phyloP scores from a whole-genome alignment of 2,329 filamentous ascomycete species.

The Fusarium tjaetaba region DNA sequence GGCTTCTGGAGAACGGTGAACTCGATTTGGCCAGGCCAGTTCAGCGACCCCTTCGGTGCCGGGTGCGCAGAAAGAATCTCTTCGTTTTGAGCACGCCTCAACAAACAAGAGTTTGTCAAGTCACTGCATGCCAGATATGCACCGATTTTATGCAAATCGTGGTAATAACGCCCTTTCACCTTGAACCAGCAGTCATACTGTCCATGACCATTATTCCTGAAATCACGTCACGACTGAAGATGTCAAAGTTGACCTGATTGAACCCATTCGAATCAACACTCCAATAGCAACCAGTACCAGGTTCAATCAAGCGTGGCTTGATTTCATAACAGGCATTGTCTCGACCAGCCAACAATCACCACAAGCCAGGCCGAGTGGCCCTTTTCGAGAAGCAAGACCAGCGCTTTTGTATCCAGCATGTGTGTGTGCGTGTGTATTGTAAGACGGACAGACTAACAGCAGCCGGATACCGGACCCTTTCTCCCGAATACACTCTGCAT shows the following conservation, averaged over 20 bases:
- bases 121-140: neutral
- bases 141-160: neutral
- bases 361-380: constrained; percentile 10
- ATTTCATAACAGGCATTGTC: neutral
- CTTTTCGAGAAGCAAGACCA: constrained; percentile 6
- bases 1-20: neutral
- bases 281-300: neutral
- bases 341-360: neutral
- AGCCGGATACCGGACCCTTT: constrained; percentile 19
- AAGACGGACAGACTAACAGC: constrained; percentile 2
- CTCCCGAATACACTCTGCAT: constrained; percentile 20
- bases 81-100: neutral
- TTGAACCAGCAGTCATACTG: neutral
- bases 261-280: neutral
- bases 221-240: neutral
- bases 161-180: neutral
- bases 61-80: neutral
- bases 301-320: constrained; percentile 10
- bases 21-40: constrained; percentile 10
- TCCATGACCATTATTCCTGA: neutral
- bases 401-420: neutral
- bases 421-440: neutral
- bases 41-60: constrained; percentile 3
- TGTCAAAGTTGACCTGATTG: neutral
- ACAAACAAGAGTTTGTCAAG: neutral